Evolutionary conservation across 179 eudicot genomes (phyloP).

Genomic region (Silene coronaria): DNA sequence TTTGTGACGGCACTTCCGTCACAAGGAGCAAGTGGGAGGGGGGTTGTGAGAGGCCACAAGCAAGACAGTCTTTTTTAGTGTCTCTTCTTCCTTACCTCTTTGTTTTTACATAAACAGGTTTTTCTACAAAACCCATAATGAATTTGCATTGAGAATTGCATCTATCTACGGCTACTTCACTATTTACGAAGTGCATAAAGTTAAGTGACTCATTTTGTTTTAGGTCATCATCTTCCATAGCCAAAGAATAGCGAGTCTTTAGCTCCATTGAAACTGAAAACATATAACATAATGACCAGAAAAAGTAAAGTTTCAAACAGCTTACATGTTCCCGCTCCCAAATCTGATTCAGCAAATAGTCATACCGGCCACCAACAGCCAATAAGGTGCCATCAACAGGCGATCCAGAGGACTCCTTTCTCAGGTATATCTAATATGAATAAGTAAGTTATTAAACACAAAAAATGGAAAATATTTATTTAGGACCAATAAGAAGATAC

Average conservation of each 20-base stretch:
- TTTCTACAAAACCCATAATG: neutral
- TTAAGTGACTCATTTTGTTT: neutral
- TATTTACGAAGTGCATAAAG: neutral
- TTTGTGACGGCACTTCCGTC: no score
- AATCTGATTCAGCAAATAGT: slow-evolving; percentile 53
- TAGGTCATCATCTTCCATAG: neutral
- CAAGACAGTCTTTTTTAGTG: no score
- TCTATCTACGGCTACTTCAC: neutral
- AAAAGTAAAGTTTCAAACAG: neutral
- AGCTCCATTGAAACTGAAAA: neutral
- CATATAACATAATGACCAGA: neutral
- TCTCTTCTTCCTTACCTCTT: neutral
- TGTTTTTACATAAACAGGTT: neutral
- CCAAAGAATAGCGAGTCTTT: neutral
- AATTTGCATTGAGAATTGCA: neutral
- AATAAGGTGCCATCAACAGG: slow-evolving; percentile 73
- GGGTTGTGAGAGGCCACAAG: no score
- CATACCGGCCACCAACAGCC: slow-evolving; percentile 96
- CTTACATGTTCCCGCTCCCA: slow-evolving; percentile 64
- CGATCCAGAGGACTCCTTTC: slow-evolving; percentile 66
- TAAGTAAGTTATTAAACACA: neutral
- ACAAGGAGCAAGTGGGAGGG: no score
- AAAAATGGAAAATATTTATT: neutral
- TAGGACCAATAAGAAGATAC: neutral
- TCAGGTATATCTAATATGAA: slow-evolving; percentile 50